These are phyloP conservation scores for Phylloporus sp. DNA, from an alignment of 768 basidiomycete species.

Conservation along the genomic window DNA sequence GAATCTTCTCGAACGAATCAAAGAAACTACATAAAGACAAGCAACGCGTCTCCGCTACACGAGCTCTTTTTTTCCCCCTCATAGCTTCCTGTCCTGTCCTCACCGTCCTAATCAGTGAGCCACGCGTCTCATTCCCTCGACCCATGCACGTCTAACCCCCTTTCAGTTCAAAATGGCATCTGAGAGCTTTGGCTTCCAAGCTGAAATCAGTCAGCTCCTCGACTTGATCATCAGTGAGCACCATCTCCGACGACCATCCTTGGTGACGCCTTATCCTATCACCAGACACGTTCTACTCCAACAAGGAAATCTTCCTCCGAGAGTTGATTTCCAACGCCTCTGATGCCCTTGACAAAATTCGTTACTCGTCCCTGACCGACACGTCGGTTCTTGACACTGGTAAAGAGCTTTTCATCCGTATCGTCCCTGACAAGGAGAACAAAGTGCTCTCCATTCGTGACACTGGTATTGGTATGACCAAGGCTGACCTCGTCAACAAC, in stretches of 20 bases:
- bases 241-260: not conserved
- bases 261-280: constrained; percentile 8
- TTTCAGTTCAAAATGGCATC: constrained; percentile 53
- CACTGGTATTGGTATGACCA: constrained; percentile 99
- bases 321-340: constrained; percentile 97
- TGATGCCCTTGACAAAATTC: constrained; percentile 99
- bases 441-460: constrained; percentile 89
- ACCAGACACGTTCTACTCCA: constrained; percentile 98
- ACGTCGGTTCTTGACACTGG: constrained; percentile 82
- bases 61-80: constrained; percentile 9
- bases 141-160: constrained; percentile 10
- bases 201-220: constrained; percentile 97
- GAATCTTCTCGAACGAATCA: constrained; percentile 45
- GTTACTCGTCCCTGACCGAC: constrained; percentile 94
- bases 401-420: constrained; percentile 93
- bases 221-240: constrained; percentile 96
- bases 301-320: constrained; percentile 99
- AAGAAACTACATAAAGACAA: constrained; percentile 35
- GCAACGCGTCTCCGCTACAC: constrained; percentile 16
- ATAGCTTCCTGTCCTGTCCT: constrained; percentile 6
- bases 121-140: not conserved
- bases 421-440: constrained; percentile 94
- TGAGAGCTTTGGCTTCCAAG: constrained; percentile 95
- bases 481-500: constrained; percentile 99
- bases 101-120: constrained; percentile 16